Evolutionary conservation across 331 rosid genomes (phyloP).

Genomic region (Acacia pycnantha): DNA sequence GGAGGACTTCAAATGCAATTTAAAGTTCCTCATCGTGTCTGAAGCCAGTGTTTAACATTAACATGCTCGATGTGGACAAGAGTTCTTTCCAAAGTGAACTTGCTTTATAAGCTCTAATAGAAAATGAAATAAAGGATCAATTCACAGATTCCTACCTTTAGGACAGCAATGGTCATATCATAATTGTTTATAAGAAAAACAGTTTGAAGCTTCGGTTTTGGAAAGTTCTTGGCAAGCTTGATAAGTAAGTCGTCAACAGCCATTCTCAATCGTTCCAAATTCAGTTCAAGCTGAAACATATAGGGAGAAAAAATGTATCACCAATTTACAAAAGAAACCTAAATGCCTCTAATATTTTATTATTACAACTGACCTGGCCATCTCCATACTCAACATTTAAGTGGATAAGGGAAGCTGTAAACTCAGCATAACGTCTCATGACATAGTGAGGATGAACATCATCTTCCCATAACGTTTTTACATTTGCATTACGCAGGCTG

Average conservation of each 20-base stretch:
- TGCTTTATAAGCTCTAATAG: not conserved
- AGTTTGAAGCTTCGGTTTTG: slow-evolving; percentile 72
- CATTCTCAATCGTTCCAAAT: slow-evolving; percentile 91
- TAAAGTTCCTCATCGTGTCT: not conserved
- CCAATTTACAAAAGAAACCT: slow-evolving; percentile 11
- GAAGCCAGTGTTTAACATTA: not conserved
- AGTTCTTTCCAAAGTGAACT: not conserved
- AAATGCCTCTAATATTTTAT: slow-evolving; percentile 8
- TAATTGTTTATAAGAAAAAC: slow-evolving; percentile 96
- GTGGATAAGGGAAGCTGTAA: slow-evolving; percentile 91
- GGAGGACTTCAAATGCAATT: not conserved
- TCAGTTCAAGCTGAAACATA: slow-evolving; percentile 78
- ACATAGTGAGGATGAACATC: slow-evolving; percentile 99
- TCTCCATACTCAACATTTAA: slow-evolving; percentile 90
- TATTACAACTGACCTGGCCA: slow-evolving; percentile 69
- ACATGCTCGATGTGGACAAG: not conserved
- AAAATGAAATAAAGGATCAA: slow-evolving; percentile 18
- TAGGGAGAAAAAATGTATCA: slow-evolving; percentile 18
- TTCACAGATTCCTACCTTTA: slow-evolving; percentile 65
- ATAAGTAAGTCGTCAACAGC: slow-evolving; percentile 90
- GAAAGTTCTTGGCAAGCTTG: slow-evolving; percentile 90
- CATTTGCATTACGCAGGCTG: slow-evolving; percentile 87
- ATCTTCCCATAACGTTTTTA: slow-evolving; percentile 92
- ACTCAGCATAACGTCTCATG: slow-evolving; percentile 96
- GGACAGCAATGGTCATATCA: slow-evolving; percentile 90